Evolutionary conservation across 2,329 filamentous ascomycete genomes (phyloP).

Genomic region (Arthrobotrys megalospora): DNA sequence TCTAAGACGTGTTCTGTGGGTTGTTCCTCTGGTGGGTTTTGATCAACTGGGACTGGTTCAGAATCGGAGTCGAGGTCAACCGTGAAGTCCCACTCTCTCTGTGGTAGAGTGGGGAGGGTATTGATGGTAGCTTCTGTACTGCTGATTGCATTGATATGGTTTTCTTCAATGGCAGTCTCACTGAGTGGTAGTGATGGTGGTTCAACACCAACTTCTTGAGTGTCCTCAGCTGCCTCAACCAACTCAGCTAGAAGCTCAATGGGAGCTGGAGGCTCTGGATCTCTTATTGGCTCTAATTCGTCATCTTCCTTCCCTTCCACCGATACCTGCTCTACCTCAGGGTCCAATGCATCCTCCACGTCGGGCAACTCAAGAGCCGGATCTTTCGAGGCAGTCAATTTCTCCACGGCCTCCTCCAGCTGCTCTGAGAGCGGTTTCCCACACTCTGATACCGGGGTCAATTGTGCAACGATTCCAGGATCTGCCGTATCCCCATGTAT

Average conservation of each 20-base stretch:
- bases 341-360: neutral
- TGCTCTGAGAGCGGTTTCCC: constrained; percentile 41
- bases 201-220: neutral
- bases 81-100: neutral
- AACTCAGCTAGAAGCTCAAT: neutral
- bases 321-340: neutral
- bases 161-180: neutral
- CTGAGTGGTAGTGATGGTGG: too few relatives aligned
- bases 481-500: constrained; percentile 11
- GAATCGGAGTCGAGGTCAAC: constrained; percentile 7
- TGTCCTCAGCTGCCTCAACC: neutral
- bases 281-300: neutral
- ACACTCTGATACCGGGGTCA: constrained; percentile 55
- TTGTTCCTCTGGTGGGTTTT: neutral
- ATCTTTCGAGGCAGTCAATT: constrained; percentile 9
- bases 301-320: neutral
- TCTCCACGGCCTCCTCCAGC: constrained; percentile 44
- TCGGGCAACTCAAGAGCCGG: neutral
- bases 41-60: neutral
- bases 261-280: constrained; percentile 3
- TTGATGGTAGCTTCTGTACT: neutral
- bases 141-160: neutral
- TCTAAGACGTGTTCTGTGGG: neutral
- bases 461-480: constrained; percentile 32
- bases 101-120: neutral